These are phyloP conservation scores for Ogataea trehalophila DNA, from an alignment of 805 yeast genomes.

Conservation along the genomic window DNA sequence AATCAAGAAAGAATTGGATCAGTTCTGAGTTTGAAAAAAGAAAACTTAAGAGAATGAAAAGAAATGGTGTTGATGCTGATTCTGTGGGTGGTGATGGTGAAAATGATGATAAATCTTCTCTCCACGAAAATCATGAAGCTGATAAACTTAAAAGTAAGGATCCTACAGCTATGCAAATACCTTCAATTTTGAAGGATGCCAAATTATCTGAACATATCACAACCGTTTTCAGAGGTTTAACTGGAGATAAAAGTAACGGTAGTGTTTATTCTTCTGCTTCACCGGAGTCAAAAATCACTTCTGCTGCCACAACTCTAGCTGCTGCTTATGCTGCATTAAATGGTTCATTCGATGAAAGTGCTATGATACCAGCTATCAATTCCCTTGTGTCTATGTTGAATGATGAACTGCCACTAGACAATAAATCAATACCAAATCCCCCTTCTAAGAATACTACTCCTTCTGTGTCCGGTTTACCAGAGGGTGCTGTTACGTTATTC, in stretches of 20 bases:
- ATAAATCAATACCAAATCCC: not conserved
- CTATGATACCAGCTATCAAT: slow-evolving; percentile 15
- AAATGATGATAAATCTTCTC: slow-evolving; percentile 3
- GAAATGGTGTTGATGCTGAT: slow-evolving; percentile 20
- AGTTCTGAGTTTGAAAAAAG: slow-evolving; percentile 66
- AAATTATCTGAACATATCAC: slow-evolving; percentile 3
- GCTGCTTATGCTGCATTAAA: slow-evolving; percentile 31
- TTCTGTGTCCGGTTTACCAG: slow-evolving; percentile 23
- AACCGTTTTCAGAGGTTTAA: slow-evolving; percentile 26
- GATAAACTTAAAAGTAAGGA: not conserved
- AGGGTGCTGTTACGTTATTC: slow-evolving; percentile 29
- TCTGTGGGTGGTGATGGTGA: slow-evolving; percentile 2
- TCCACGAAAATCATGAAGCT: not conserved
- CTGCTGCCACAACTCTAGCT: slow-evolving; percentile 37
- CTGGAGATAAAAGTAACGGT: slow-evolving; percentile 22
- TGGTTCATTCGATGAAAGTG: slow-evolving; percentile 13
- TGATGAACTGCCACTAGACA: slow-evolving; percentile 2
- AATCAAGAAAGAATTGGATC: slow-evolving; percentile 61
- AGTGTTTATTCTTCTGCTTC: slow-evolving; percentile 5
- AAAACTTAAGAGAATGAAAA: slow-evolving; percentile 51
- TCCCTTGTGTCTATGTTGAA: slow-evolving; percentile 16
- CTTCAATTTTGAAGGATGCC: slow-evolving; percentile 13
- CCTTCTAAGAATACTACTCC: slow-evolving; percentile 23
- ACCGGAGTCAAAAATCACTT: slow-evolving; percentile 13
- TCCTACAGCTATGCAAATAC: not conserved